Conservation (phyloP, 2,329 filamentous ascomycete species). For the Colletotrichum orbiculare region DNA sequence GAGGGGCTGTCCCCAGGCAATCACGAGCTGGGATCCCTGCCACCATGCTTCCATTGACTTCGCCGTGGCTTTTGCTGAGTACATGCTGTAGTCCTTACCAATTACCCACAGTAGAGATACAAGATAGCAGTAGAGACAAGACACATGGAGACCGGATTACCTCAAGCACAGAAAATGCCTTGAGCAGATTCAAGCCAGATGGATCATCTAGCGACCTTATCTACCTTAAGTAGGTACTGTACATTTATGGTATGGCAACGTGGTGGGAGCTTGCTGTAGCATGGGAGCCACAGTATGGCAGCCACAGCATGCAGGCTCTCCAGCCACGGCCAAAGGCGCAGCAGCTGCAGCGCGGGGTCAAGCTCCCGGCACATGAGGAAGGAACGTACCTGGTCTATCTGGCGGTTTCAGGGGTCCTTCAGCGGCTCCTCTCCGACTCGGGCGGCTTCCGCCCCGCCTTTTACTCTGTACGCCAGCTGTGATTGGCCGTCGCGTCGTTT, state of each 20-base stretch:
- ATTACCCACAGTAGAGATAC: no score
- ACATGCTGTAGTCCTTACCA: no score
- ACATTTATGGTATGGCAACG: no score
- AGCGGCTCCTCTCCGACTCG: constrained; percentile 30
- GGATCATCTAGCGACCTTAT: no score
- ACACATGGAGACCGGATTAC: no score
- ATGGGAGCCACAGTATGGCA: background rate
- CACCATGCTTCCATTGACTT: constrained; percentile 30
- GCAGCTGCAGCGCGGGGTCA: constrained; percentile 27
- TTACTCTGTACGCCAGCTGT: constrained; percentile 8
- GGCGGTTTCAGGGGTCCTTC: constrained; percentile 33
- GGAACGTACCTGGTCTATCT: background rate
- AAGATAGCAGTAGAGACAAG: no score
- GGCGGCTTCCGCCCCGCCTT: constrained; percentile 16
- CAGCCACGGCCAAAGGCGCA: constrained; percentile 7
- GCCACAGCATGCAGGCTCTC: background rate
- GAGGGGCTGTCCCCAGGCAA: constrained; percentile 23
- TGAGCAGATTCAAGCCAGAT: no score
- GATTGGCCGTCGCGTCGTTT: constrained; percentile 10
- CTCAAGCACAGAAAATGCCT: no score
- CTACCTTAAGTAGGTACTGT: no score
- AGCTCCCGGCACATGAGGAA: constrained; percentile 2
- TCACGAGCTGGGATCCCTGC: constrained; percentile 32
- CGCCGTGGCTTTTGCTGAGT: background rate
- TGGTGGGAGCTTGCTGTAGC: no score